A percentile compares a stretch with the other conserved stretches of the same genome.
These are phyloP conservation scores for Dryadomyces sulphureus DNA, from an alignment of 2,329 filamentous ascomycete species.

Conservation along the genomic window DNA sequence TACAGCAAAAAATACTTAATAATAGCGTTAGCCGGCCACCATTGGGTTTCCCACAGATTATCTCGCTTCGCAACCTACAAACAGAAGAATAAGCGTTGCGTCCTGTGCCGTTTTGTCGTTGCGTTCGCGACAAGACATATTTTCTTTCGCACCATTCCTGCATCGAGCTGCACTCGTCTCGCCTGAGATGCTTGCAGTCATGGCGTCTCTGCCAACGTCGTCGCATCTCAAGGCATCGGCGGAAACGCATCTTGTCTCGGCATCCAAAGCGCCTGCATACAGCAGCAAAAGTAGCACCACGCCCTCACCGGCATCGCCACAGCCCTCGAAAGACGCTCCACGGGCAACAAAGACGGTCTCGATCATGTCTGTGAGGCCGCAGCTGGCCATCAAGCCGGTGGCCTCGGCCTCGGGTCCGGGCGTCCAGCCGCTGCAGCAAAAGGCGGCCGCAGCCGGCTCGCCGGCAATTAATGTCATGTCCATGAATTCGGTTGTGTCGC, in stretches of 20 bases:
- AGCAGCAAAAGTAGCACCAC: slow-evolving; percentile 8
- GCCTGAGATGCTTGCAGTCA: slow-evolving; percentile 8
- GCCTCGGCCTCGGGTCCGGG: slow-evolving; percentile 4
- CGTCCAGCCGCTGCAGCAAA: slow-evolving; percentile 15
- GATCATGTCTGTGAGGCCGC: slow-evolving; percentile 7
- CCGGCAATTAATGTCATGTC: slow-evolving; percentile 25
- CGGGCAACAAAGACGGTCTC: slow-evolving; percentile 9
- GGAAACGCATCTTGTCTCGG: slow-evolving; percentile 1
- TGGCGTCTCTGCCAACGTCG: slow-evolving; percentile 5
- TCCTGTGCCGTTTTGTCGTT: neutral
- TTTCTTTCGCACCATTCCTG: no score
- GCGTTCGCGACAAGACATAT: neutral
- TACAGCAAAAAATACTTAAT: slow-evolving; percentile 10
- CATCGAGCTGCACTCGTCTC: no score
- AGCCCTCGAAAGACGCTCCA: slow-evolving; percentile 6
- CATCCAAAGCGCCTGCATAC: slow-evolving; percentile 1
- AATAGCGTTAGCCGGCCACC: slow-evolving; percentile 7
- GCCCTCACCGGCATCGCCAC: slow-evolving; percentile 8
- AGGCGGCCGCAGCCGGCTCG: slow-evolving; percentile 9
- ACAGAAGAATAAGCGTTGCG: slow-evolving; percentile 1
- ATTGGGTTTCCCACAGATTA: slow-evolving; percentile 7
- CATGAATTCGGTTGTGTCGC: slow-evolving; percentile 32
- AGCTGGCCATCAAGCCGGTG: slow-evolving; percentile 10
- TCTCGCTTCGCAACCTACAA: slow-evolving; percentile 1
- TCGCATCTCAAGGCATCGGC: slow-evolving; percentile 3